phyloP scores from a whole-genome alignment of 208 protist species.

The Trypanosoma conorhini region DNA sequence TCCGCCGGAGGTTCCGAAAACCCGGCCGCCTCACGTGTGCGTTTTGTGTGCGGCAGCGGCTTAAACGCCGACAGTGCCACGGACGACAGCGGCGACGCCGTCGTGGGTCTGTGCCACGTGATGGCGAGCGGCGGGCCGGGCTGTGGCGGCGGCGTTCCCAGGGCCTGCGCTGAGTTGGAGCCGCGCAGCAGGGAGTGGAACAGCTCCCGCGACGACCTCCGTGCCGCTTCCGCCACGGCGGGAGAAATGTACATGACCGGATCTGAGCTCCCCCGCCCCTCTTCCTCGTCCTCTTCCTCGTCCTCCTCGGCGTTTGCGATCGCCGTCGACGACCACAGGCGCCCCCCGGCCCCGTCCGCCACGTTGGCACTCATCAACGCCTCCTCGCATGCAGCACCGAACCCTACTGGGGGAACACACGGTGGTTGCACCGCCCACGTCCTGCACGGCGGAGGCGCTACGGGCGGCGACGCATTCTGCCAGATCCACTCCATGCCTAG shows the following conservation, averaged over 20 bases:
- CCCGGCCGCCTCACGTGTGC: constrained; percentile 8
- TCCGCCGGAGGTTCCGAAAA: neutral
- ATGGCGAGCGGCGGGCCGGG: constrained; percentile 21
- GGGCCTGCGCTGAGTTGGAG: neutral
- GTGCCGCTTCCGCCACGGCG: constrained; percentile 2
- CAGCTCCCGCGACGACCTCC: constrained; percentile 20
- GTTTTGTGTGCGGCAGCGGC: constrained; percentile 15
- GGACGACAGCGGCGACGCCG: neutral
- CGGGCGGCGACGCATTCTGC: neutral
- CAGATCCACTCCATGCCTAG: neutral
- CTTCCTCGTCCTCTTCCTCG: constrained; percentile 7
- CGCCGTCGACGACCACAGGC: neutral
- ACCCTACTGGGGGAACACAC: too few relatives aligned
- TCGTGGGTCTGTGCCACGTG: constrained; percentile 14
- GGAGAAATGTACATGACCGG: constrained; percentile 20
- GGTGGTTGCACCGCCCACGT: too few relatives aligned
- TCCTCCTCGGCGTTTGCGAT: neutral
- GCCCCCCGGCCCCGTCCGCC: neutral
- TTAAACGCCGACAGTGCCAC: neutral
- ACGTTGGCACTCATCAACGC: neutral
- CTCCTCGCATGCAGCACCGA: neutral
- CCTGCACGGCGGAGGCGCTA: neutral
- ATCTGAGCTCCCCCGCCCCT: neutral
- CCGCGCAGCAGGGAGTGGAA: constrained; percentile 9
- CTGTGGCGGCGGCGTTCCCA: neutral